Evolutionary conservation across 768 basidiomycete genomes (phyloP).

Genomic region (Dendrothele bispora): DNA sequence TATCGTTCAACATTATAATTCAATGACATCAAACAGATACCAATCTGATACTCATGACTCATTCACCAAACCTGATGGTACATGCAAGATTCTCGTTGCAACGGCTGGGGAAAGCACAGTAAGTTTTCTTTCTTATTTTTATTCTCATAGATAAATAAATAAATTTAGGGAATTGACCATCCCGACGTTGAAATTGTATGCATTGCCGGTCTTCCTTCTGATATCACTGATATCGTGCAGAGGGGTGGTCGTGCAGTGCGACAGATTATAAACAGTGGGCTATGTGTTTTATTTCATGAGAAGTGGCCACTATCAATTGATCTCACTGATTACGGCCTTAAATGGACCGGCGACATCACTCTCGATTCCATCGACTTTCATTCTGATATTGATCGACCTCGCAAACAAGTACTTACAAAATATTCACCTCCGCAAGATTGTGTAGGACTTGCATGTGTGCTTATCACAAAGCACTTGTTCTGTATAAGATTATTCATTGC

Average conservation of each 20-base stretch:
- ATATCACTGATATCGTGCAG: background rate
- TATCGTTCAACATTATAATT: conserved; percentile 4
- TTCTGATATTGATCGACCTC: conserved; percentile 1
- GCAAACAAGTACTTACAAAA: background rate
- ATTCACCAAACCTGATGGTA: conserved; percentile 10
- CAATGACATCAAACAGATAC: conserved; percentile 12
- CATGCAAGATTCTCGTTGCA: conserved; percentile 14
- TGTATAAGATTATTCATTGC: background rate
- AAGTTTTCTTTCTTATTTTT: background rate
- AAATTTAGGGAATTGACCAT: conserved; percentile 6
- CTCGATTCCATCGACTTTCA: background rate
- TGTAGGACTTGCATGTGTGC: background rate
- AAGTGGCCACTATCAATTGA: background rate
- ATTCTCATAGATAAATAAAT: background rate
- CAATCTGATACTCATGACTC: conserved; percentile 17
- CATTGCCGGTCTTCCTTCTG: background rate
- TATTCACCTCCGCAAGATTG: background rate
- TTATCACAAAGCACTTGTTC: background rate
- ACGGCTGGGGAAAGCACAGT: conserved; percentile 13
- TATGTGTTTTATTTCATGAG: conserved; percentile 3
- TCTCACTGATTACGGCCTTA: background rate
- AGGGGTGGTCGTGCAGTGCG: conserved; percentile 2
- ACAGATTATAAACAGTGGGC: background rate
- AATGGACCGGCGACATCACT: too few species aligned
- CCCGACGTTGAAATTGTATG: conserved; percentile 7